Conservation (phyloP, 495 filamentous ascomycete genomes). For the Podospora fimiseda region DNA sequence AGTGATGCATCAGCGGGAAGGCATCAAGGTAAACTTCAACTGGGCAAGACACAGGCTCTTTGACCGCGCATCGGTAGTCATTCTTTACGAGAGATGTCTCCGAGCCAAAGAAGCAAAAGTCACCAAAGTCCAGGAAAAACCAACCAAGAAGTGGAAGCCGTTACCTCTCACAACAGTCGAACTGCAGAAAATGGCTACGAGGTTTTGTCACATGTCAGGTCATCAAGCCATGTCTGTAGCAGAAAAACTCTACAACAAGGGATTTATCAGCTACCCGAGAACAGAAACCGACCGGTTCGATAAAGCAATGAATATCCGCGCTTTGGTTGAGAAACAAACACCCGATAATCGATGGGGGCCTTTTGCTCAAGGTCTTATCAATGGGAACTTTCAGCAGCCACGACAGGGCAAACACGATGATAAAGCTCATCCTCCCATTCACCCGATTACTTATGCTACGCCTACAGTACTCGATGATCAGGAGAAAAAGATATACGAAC, state of each 20-base stretch:
- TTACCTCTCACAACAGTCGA: conserved; percentile 95
- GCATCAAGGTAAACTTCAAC: conserved; percentile 73
- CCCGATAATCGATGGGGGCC: conserved; percentile 69
- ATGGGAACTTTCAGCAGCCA: conserved; percentile 74
- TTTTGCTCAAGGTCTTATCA: conserved; percentile 72
- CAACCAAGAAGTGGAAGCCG: conserved; percentile 90
- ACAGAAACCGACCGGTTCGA: conserved; percentile 98
- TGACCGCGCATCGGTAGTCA: conserved; percentile 71
- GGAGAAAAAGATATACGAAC: conserved; percentile 82
- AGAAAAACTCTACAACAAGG: conserved; percentile 85
- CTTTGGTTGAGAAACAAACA: conserved; percentile 76
- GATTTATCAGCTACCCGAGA: conserved; percentile 93
- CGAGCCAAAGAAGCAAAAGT: conserved; percentile 71
- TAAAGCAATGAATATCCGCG: conserved; percentile 75
- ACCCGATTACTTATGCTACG: conserved; percentile 76
- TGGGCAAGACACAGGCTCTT: conserved; percentile 83
- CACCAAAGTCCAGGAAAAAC: conserved; percentile 76
- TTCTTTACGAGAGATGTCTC: conserved; percentile 82
- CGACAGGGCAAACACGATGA: conserved; percentile 83
- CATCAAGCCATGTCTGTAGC: conserved; percentile 83
- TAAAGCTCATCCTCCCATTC: conserved; percentile 94
- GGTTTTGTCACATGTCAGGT: conserved; percentile 77
- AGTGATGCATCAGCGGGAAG: conserved; percentile 69
- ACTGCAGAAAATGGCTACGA: conserved; percentile 90
- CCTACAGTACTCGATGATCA: conserved; percentile 54